Evolutionary conservation across 768 basidiomycete genomes (phyloP).

Genomic region (Omphalotus guepiniiformis): DNA sequence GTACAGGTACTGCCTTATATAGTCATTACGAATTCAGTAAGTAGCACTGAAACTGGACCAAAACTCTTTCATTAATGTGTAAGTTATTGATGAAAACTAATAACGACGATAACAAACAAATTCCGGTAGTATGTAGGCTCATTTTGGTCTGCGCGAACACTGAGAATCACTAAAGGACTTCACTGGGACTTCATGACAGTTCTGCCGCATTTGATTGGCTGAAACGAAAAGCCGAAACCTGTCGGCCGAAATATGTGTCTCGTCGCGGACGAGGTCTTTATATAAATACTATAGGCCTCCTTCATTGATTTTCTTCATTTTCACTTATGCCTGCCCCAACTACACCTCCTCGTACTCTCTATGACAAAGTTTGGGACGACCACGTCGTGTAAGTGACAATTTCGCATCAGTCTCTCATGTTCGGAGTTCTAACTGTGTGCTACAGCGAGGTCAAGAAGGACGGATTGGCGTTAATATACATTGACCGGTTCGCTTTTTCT

Average conservation of each 20-base stretch:
- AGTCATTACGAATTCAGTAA: too few relatives aligned
- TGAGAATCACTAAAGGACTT: not conserved
- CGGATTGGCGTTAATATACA: constrained; percentile 79
- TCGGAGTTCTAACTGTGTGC: constrained; percentile 9
- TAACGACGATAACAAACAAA: too few relatives aligned
- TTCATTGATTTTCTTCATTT: not conserved
- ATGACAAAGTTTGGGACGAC: constrained; percentile 98
- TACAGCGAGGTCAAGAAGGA: constrained; percentile 67
- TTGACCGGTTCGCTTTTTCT: constrained; percentile 53
- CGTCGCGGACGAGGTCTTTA: not conserved
- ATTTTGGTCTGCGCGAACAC: not conserved
- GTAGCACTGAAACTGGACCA: too few relatives aligned
- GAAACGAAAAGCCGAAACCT: constrained; percentile 6
- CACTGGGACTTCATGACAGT: constrained; percentile 3
- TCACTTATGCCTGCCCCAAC: constrained; percentile 37
- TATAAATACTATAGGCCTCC: constrained; percentile 1
- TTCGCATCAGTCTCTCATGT: constrained; percentile 8
- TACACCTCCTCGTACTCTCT: constrained; percentile 75
- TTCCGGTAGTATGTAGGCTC: too few relatives aligned
- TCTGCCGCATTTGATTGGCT: constrained; percentile 8
- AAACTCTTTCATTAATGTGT: too few relatives aligned
- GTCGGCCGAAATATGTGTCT: constrained; percentile 11
- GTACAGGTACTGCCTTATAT: not conserved
- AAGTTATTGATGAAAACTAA: too few relatives aligned
- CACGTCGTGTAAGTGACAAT: constrained; percentile 72